These are phyloP conservation scores for Carnegiea gigantea DNA, from an alignment of 179 eudicot species.

Conservation along the genomic window DNA sequence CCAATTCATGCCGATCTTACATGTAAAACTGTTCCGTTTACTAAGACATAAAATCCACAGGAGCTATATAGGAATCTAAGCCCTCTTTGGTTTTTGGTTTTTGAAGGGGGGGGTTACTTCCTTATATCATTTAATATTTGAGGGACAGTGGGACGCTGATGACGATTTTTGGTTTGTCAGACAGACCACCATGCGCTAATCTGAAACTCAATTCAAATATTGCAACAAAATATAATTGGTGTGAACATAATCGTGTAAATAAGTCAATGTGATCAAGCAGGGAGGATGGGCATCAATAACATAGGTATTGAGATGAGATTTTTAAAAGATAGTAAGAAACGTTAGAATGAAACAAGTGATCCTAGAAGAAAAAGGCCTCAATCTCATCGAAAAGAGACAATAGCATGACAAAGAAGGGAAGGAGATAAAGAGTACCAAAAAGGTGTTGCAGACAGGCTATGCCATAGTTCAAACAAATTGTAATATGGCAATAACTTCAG, in stretches of 20 bases:
- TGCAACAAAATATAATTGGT: background rate
- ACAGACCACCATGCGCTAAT: background rate
- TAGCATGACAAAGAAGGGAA: background rate
- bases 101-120: background rate
- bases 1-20: background rate
- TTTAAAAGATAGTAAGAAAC: background rate
- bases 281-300: background rate
- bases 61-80: background rate
- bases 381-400: background rate
- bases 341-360: background rate
- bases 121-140: no score
- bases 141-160: background rate
- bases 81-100: no score
- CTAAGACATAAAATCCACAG: background rate
- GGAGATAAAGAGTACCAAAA: background rate
- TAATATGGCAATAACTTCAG: background rate
- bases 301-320: background rate
- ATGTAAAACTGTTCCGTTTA: background rate
- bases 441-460: background rate
- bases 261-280: background rate
- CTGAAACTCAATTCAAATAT: background rate
- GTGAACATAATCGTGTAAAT: background rate
- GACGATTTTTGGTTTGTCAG: background rate
- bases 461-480: background rate
- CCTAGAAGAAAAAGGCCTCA: background rate